A percentile compares a stretch with the other conserved stretches of the same genome.
phyloP scores from a whole-genome alignment of 805 yeast species.

The Metschnikowia santaceciliae region DNA sequence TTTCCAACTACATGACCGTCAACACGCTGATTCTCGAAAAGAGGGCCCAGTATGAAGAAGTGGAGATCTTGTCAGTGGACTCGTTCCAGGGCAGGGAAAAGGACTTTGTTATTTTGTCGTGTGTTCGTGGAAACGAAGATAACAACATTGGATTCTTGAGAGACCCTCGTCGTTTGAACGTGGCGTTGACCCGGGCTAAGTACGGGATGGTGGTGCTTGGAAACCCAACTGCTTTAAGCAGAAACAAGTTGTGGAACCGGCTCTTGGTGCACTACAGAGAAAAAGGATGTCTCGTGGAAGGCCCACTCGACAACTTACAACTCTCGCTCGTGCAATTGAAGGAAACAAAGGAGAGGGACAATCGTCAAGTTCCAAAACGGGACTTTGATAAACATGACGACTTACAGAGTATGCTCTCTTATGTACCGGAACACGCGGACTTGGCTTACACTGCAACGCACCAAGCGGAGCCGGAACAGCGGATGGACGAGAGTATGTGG shows the following conservation, averaged over 20 bases:
- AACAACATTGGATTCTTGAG: constrained; percentile 41
- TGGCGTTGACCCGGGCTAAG: constrained; percentile 42
- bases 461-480: background rate
- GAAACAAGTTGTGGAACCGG: constrained; percentile 73
- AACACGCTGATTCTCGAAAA: constrained; percentile 44
- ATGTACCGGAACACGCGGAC: constrained; percentile 10
- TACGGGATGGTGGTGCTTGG: constrained; percentile 58
- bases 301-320: constrained; percentile 76
- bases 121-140: constrained; percentile 42
- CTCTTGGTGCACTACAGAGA: constrained; percentile 75
- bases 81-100: constrained; percentile 45
- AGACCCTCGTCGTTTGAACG: constrained; percentile 43
- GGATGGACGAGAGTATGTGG: constrained; percentile 14
- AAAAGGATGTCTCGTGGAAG: constrained; percentile 85
- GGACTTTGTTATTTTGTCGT: constrained; percentile 39
- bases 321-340: constrained; percentile 56
- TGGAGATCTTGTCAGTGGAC: constrained; percentile 72
- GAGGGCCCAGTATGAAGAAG: constrained; percentile 58
- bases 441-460: background rate
- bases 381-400: constrained; percentile 8
- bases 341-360: constrained; percentile 8
- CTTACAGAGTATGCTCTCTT: constrained; percentile 17
- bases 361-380: background rate
- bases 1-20: constrained; percentile 72
- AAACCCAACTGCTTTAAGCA: constrained; percentile 72